A percentile compares a stretch with the other conserved stretches of the same genome.
phyloP scores from a whole-genome alignment of 371 early-diverging fungal species.

The Mucor lusitanicus region DNA sequence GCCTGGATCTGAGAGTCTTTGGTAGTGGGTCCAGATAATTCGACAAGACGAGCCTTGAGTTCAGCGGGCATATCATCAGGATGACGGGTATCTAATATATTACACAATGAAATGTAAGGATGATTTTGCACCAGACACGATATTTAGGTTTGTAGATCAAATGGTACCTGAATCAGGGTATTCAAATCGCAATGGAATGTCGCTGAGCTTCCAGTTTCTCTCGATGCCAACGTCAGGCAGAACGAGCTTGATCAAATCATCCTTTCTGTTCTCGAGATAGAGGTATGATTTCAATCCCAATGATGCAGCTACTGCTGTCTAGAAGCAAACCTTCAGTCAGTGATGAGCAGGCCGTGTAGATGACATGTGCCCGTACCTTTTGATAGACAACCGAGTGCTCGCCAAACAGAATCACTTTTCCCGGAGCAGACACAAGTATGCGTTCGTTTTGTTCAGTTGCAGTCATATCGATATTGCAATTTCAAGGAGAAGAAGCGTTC shows the following conservation, averaged over 20 bases:
- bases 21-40: conserved; percentile 8
- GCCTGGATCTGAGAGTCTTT: conserved; percentile 36
- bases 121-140: too few species aligned
- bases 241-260: conserved; percentile 36
- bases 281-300: conserved; percentile 69
- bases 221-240: conserved; percentile 58
- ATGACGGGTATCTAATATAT: conserved; percentile 34
- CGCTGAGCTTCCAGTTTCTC: conserved; percentile 39
- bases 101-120: background rate
- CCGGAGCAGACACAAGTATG: conserved; percentile 79
- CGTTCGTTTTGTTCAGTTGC: conserved; percentile 13
- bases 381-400: conserved; percentile 98
- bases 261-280: conserved; percentile 49
- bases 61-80: conserved; percentile 39
- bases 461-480: conserved; percentile 11
- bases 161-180: conserved; percentile 22
- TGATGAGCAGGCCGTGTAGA: background rate
- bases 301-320: conserved; percentile 73
- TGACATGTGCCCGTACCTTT: conserved; percentile 59
- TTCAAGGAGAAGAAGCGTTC: background rate
- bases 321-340: background rate
- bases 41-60: conserved; percentile 18
- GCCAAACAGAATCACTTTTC: conserved; percentile 96
- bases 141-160: background rate
- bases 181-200: conserved; percentile 31